Conservation (phyloP, 352 stramenopile species). For the Globisporangium cederbergense region DNA sequence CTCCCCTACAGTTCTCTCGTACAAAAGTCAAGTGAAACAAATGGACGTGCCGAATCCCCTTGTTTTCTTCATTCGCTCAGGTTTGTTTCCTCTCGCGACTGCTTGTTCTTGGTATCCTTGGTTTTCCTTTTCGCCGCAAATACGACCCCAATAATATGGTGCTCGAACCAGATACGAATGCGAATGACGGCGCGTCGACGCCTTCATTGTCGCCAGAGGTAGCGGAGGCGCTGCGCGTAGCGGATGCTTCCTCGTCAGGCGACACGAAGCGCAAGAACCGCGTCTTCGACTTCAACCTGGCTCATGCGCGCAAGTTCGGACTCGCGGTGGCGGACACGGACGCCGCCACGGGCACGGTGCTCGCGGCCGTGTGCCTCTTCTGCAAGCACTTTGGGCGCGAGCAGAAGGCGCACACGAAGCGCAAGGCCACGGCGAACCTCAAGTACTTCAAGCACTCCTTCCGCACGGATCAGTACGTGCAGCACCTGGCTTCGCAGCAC, state of each 20-base stretch:
- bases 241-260: neutral
- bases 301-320: constrained; percentile 52
- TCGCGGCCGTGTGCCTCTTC: constrained; percentile 54
- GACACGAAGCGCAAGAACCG: constrained; percentile 36
- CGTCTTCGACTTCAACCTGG: constrained; percentile 5
- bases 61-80: neutral
- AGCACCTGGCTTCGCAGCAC: constrained; percentile 64
- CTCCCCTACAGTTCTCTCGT: neutral
- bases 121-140: neutral
- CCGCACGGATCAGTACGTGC: constrained; percentile 68
- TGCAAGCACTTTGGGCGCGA: constrained; percentile 67
- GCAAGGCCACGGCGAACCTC: constrained; percentile 52
- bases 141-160: constrained; percentile 1
- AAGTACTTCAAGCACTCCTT: constrained; percentile 69
- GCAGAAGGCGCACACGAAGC: constrained; percentile 46
- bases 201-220: neutral
- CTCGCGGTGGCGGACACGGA: constrained; percentile 50
- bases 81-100: too few relatives aligned
- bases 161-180: neutral
- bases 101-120: neutral
- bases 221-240: neutral
- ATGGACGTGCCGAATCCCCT: neutral
- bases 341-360: constrained; percentile 34
- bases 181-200: neutral
- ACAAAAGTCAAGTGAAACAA: too few relatives aligned